A percentile compares a stretch with the other conserved stretches of the same genome.
These are phyloP conservation scores for Lentinus polychrous DNA, from an alignment of 1,284 basidiomycete species.

Conservation along the genomic window DNA sequence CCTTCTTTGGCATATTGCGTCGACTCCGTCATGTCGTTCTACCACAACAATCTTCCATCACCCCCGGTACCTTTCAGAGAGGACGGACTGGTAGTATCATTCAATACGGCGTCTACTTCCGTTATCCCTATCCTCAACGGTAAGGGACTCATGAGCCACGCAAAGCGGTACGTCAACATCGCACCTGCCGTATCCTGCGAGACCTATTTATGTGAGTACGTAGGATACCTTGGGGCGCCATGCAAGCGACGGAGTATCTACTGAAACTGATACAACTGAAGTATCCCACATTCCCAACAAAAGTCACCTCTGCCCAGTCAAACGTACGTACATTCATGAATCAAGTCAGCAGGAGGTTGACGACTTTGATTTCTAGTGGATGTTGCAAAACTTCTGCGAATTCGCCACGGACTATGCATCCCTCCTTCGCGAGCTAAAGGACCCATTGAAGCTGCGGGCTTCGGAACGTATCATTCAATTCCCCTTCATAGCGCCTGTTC, in stretches of 20 bases:
- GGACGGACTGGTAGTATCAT: constrained; percentile 80
- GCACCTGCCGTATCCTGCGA: too few species aligned
- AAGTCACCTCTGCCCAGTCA: constrained; percentile 49
- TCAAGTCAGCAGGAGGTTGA: background rate
- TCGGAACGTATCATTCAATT: constrained; percentile 79
- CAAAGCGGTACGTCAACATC: constrained; percentile 70
- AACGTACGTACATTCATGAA: constrained; percentile 34
- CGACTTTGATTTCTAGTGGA: constrained; percentile 54
- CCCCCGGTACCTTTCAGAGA: constrained; percentile 34
- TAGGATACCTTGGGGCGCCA: constrained; percentile 92
- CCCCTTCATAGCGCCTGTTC: constrained; percentile 65
- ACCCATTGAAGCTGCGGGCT: constrained; percentile 59
- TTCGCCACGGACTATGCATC: constrained; percentile 76
- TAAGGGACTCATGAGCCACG: constrained; percentile 72
- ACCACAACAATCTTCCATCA: constrained; percentile 53
- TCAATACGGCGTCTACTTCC: constrained; percentile 82
- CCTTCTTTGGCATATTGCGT: constrained; percentile 87
- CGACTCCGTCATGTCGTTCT: constrained; percentile 92
- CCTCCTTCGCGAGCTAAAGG: constrained; percentile 57
- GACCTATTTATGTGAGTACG: background rate
- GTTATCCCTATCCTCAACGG: constrained; percentile 82
- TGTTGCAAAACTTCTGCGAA: constrained; percentile 85
- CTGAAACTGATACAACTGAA: constrained; percentile 93
- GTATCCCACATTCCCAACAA: constrained; percentile 82
- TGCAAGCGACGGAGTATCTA: constrained; percentile 86